phyloP scores from a whole-genome alignment of 225 moss, liverwort and hornwort species.

The Bryum argenteum region DNA sequence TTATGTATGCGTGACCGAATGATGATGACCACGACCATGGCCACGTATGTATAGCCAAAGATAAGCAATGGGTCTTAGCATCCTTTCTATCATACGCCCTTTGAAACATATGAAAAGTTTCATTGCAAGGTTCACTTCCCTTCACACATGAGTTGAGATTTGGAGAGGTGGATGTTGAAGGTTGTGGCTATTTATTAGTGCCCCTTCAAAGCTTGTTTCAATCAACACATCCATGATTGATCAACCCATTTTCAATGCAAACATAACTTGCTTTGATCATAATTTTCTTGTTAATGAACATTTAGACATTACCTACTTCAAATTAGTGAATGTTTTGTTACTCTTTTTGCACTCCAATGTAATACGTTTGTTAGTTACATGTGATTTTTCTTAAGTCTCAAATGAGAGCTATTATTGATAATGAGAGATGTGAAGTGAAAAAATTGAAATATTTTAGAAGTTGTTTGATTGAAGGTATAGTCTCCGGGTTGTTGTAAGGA shows the following conservation, averaged over 20 bases:
- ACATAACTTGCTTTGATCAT: neutral
- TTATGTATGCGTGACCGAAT: too few species aligned
- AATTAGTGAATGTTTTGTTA: neutral
- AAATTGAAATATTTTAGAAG: neutral
- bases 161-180: constrained; percentile 17
- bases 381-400: neutral
- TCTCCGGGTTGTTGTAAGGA: neutral
- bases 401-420: neutral
- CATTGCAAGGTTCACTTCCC: too few species aligned
- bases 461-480: neutral
- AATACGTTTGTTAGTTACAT: neutral
- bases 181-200: constrained; percentile 31
- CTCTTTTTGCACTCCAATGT: neutral
- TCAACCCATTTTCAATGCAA: neutral
- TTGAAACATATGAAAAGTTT: too few species aligned
- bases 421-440: neutral
- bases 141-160: neutral
- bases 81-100: too few species aligned
- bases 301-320: neutral
- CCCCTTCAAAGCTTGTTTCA: constrained; percentile 12
- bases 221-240: constrained; percentile 7
- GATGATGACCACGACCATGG: too few species aligned
- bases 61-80: too few species aligned
- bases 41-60: too few species aligned
- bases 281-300: neutral